Evolutionary conservation across 106 monocot species (phyloP), one percentile per base, ranked within the genome.

Genomic region (Dioscorea alata): DNA sequence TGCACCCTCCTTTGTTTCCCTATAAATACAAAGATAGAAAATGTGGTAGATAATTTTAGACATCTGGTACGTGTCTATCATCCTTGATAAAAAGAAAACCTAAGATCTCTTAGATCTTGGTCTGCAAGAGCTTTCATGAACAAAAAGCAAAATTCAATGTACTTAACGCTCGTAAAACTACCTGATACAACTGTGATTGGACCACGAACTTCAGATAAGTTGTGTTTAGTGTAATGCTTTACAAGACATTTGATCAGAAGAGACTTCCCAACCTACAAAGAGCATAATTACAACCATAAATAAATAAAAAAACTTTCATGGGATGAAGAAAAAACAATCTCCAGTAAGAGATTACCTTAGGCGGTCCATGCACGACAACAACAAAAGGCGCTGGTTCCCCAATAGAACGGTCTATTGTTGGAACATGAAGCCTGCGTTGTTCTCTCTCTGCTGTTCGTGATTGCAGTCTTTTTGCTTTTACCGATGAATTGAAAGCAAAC

Each of bases 151-250:
- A 42, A 54, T 54, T 4, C 54, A 18, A 54, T 28, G 3, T 28
- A 28, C 28, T 28, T 28, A 28, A 28, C 2, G 33, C 13, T 42
- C 19, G 18, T 48, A 25, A 33, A 34, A 35, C 48, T 52, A 97
- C 99, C 99, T 83, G 99, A 85, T n/a, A 99, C 90, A 35, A 93
- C 75, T 7, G 99, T 99, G 63, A 99, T 83, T 42, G 99, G 99
- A 33, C 99, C 99, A 68, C 87, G 84, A 66, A 99, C 99, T 64
- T 99, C 93, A 13, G 87, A 66, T 75, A 99, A 75, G 58, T 90
- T 93, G n/a, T 99, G 92, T 66, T 85, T 99, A 4, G 99, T 99
- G 33, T 90, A 99, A 48, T 93, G 92, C 68, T 93, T 92, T 17
- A 99, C 80, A 19, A 99, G 85, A 69, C 84, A 83, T 64, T 93